Base-by-base conservation (phyloP, 768 basidiomycete genomes). In the Trametes punicea region DNA sequence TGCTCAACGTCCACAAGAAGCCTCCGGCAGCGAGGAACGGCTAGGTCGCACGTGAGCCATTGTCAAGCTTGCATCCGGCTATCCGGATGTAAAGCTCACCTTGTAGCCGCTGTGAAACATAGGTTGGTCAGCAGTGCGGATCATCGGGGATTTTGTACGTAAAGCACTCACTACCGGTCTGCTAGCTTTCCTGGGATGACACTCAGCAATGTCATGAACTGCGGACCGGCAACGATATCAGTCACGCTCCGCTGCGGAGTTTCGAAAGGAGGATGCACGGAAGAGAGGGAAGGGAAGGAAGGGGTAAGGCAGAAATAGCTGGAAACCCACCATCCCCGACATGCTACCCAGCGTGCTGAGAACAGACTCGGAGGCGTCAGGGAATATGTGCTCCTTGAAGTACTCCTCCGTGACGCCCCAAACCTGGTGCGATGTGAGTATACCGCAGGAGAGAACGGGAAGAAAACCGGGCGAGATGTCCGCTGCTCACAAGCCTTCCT, bases 381-480 rank as follows among this genome's bases (percentile, higher is more conserved):
- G 61, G 33, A 70, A 61, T 2, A 66, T 59, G 27, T 54, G 46
- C 36, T 64, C 54, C n/a, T 64, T 55, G 57, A 72, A 73, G 64
- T 73, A 73, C 15, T 64, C 59, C 62, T 75, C 70, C 56, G 66
- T 70, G 13, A 72, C 71, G 18, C 74, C 74, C 55, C 66, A 72
- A 27, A 61, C 63, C 63, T 21, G 66, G 55, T 38, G 34, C 9
- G n/a, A 42, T 26, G 59, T 64, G 55, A 64, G 60, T 58, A 62
- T 49, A 34, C 51, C 55, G 11, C 34, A 38, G 21, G 63, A 7
- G 65, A 65, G 54, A 64, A 68, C 3, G 63, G 16, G 34, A 61
- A 23, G 29, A 50, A 34, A 25, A 45, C 39, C 57, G 58, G 45
- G 58, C 45, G 59, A 42, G 21, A 47, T 61, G 60, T 61, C 60